Conservation (phyloP, 495 filamentous ascomycete species). For the Penicillium atrosanguineum region DNA sequence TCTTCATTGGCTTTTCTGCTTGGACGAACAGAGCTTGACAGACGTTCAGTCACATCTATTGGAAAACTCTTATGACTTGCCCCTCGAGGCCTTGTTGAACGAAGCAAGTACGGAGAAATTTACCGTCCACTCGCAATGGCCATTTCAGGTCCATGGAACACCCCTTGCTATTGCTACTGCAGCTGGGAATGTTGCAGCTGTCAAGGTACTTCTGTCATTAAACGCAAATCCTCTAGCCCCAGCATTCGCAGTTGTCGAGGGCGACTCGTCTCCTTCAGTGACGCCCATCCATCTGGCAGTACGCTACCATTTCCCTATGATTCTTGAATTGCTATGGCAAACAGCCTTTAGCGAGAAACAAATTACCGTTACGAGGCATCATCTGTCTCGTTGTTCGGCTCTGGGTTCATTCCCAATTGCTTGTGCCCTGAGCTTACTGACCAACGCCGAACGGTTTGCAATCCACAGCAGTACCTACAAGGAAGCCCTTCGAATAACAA, state of each 20-base stretch:
- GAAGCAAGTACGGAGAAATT: conserved; percentile 4
- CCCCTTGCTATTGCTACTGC: conserved; percentile 25
- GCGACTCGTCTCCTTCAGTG: conserved; percentile 9
- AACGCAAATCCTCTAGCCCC: conserved; percentile 5
- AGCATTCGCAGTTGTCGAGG: not conserved
- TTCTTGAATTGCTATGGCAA: conserved; percentile 15
- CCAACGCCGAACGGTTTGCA: conserved; percentile 18
- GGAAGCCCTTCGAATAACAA: conserved; percentile 1
- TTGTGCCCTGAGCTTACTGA: conserved; percentile 18
- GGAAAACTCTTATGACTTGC: not conserved
- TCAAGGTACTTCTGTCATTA: conserved; percentile 14
- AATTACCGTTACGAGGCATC: not conserved
- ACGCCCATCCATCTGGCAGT: conserved; percentile 28
- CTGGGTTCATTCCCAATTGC: conserved; percentile 10
- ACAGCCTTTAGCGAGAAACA: conserved; percentile 1
- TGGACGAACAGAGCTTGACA: conserved; percentile 5
- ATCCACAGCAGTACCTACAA: conserved; percentile 16
- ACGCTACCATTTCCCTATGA: conserved; percentile 22
- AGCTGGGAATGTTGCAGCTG: conserved; percentile 10
- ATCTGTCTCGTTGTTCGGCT: not conserved
- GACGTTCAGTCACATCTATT: not conserved
- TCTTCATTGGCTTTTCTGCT: conserved; percentile 20
- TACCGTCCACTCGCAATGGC: conserved; percentile 23
- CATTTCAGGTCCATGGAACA: conserved; percentile 22
- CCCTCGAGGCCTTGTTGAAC: conserved; percentile 7